phyloP scores from a whole-genome alignment of 2,329 filamentous ascomycete genomes.

The Sporothrix mexicana region DNA sequence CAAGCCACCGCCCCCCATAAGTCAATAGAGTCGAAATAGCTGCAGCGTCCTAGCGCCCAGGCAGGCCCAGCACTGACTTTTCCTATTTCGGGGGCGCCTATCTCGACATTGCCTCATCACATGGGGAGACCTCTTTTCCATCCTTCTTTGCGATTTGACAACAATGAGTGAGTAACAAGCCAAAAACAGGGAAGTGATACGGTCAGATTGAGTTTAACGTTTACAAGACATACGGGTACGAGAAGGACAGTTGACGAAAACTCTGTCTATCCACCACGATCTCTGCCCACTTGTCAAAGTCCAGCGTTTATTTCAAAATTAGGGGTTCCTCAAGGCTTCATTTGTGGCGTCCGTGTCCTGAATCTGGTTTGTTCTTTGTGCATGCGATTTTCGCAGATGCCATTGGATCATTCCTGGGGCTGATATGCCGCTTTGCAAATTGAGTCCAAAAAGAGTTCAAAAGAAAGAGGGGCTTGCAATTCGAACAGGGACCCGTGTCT shows the following conservation, averaged over 20 bases:
- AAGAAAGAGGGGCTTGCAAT: neutral
- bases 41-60: slow-evolving; percentile 5
- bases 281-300: too few species aligned
- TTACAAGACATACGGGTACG: too few species aligned
- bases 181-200: neutral
- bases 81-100: slow-evolving; percentile 16
- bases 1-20: slow-evolving; percentile 15
- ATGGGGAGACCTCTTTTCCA: neutral
- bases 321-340: neutral
- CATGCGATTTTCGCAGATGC: neutral
- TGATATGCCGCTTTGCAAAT: neutral
- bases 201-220: neutral
- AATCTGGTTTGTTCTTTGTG: neutral
- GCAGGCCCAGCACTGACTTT: neutral
- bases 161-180: neutral
- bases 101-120: neutral
- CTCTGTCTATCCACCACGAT: too few species aligned
- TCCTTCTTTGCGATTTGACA: neutral
- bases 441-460: neutral
- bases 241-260: too few species aligned
- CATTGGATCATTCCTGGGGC: neutral
- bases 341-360: neutral
- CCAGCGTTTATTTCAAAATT: neutral
- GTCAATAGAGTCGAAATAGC: slow-evolving; percentile 2
- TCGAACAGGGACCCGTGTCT: neutral